A percentile compares a stretch with the other conserved stretches of the same genome.
Conservation (phyloP, 1,284 basidiomycete species). For the Cutaneotrichosporon arboriforme region DNA sequence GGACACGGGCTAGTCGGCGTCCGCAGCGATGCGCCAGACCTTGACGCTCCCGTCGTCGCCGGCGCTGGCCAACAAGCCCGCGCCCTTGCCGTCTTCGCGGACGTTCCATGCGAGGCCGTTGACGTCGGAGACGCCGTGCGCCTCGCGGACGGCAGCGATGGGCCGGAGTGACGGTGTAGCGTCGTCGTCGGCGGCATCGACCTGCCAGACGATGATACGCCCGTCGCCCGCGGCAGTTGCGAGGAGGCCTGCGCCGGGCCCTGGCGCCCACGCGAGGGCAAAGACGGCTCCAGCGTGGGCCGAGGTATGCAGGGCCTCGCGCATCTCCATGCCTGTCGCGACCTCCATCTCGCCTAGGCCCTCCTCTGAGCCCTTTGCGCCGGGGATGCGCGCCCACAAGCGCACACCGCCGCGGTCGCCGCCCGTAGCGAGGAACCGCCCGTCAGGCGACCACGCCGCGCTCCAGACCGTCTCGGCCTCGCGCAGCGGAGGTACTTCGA, state of each 20-base stretch:
- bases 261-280: constrained; percentile 2
- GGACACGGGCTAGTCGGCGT: neutral
- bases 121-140: constrained; percentile 53
- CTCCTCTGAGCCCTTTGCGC: constrained; percentile 28
- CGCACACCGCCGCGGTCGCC: constrained; percentile 50
- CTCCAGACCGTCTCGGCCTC: constrained; percentile 77
- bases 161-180: constrained; percentile 11
- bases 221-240: constrained; percentile 55
- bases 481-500: constrained; percentile 40
- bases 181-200: constrained; percentile 30
- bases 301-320: constrained; percentile 32
- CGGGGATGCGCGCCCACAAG: constrained; percentile 49
- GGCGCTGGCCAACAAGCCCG: constrained; percentile 52
- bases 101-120: constrained; percentile 54
- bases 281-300: constrained; percentile 43
- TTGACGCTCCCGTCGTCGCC: constrained; percentile 56
- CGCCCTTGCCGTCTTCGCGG: constrained; percentile 28
- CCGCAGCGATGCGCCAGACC: constrained; percentile 49
- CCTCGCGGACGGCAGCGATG: constrained; percentile 32
- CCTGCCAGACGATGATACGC: constrained; percentile 52
- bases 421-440: constrained; percentile 66
- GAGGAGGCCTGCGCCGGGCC: constrained; percentile 49
- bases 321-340: constrained; percentile 4
- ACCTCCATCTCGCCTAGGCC: constrained; percentile 3
- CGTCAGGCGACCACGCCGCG: constrained; percentile 69